These are phyloP conservation scores for Coniophora puteana DNA, from an alignment of 1,284 basidiomycete species.

Conservation along the genomic window DNA sequence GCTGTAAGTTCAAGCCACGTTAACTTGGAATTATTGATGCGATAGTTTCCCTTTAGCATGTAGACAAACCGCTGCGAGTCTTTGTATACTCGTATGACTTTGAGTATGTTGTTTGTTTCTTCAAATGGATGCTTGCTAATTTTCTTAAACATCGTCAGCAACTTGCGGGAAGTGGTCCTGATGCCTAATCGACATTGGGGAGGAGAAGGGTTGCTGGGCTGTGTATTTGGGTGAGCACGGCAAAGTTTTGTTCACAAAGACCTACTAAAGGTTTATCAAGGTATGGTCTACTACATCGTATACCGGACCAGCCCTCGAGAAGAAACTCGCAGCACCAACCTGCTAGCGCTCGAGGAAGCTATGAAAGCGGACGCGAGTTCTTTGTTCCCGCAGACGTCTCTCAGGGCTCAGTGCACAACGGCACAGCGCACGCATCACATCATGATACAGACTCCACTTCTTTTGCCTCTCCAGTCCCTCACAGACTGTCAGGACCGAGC, in stretches of 20 bases:
- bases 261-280: constrained; percentile 34
- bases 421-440: too few species aligned
- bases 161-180: constrained; percentile 86
- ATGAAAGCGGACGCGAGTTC: constrained; percentile 50
- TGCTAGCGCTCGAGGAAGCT: constrained; percentile 48
- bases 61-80: constrained; percentile 88
- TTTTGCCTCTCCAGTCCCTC: constrained; percentile 5
- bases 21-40: constrained; percentile 6
- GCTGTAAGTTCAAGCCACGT: constrained; percentile 59
- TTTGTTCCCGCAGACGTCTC: constrained; percentile 69
- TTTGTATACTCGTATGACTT: constrained; percentile 98
- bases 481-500: constrained; percentile 10
- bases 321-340: constrained; percentile 49
- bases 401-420: constrained; percentile 12
- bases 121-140: neutral
- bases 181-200: constrained; percentile 97
- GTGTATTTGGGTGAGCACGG: constrained; percentile 91
- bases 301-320: constrained; percentile 65
- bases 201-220: constrained; percentile 89
- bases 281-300: constrained; percentile 85
- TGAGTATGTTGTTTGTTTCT: constrained; percentile 83
- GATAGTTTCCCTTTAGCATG: constrained; percentile 54
- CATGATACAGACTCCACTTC: constrained; percentile 3
- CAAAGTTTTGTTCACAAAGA: constrained; percentile 28
- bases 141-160: constrained; percentile 44